phyloP scores from a whole-genome alignment of 352 stramenopile species.

The Globisporangium uncinulatum region DNA sequence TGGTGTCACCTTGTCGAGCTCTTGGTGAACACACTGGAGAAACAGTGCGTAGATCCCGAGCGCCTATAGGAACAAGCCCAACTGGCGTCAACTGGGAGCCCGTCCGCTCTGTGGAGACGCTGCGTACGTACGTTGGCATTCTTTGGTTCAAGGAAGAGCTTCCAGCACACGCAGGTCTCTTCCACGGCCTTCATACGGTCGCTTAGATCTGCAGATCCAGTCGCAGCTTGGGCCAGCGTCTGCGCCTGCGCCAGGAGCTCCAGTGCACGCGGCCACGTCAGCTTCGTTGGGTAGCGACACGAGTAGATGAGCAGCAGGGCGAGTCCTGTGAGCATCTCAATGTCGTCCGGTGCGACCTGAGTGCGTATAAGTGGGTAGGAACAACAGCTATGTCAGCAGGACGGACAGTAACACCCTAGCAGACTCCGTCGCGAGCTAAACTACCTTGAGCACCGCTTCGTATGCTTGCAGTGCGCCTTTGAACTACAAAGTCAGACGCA shows the following conservation, averaged over 20 bases:
- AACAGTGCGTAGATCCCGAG: constrained; percentile 64
- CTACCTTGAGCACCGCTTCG: constrained; percentile 47
- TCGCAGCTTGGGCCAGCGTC: background rate
- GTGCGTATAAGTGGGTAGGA: background rate
- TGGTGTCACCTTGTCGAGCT: constrained; percentile 44
- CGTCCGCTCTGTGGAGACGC: no score
- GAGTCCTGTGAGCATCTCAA: constrained; percentile 36
- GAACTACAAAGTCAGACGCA: constrained; percentile 21
- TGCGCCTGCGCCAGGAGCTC: constrained; percentile 27
- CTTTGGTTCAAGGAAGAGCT: constrained; percentile 47
- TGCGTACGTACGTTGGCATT: constrained; percentile 46
- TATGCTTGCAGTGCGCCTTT: constrained; percentile 43
- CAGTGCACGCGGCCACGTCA: constrained; percentile 42
- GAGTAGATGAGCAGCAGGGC: constrained; percentile 48
- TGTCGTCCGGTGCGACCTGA: constrained; percentile 31
- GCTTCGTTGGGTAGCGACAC: constrained; percentile 51
- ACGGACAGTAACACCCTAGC: no score
- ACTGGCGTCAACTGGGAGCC: no score
- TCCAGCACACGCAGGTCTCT: constrained; percentile 55
- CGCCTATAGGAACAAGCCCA: constrained; percentile 18
- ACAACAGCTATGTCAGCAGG: background rate
- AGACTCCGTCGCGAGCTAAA: background rate
- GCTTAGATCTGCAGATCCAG: background rate
- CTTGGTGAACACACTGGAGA: constrained; percentile 43
- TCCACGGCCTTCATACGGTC: constrained; percentile 30